A percentile compares a stretch with the other conserved stretches of the same genome.
These are phyloP conservation scores for Pascua guehoae DNA, from an alignment of 1,284 basidiomycete genomes.

Conservation along the genomic window DNA sequence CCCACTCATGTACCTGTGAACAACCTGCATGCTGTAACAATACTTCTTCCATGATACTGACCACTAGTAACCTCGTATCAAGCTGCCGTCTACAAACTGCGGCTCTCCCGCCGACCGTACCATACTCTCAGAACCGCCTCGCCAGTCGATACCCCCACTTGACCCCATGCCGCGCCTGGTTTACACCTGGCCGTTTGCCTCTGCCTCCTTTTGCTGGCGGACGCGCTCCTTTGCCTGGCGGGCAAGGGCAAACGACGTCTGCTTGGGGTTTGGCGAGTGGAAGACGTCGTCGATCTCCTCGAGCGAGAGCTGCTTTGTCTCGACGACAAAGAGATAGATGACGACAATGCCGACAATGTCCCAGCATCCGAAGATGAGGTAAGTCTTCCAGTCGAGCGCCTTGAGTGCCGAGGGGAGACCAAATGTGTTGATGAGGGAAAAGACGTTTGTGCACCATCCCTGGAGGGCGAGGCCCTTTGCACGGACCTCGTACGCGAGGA, in stretches of 20 bases:
- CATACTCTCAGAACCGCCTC: no score
- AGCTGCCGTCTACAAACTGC: no score
- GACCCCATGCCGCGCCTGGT: no score
- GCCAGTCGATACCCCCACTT: no score
- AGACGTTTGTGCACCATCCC: conserved; percentile 19
- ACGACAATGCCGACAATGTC: conserved; percentile 58
- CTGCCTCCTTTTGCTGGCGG: conserved; percentile 6
- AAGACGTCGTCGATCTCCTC: conserved; percentile 60
- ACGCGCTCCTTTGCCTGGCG: conserved; percentile 10
- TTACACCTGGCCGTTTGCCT: no score
- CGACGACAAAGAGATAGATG: conserved; percentile 57
- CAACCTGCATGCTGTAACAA: no score
- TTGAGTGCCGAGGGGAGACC: conserved; percentile 32
- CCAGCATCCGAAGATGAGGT: conserved; percentile 56
- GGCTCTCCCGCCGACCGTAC: no score
- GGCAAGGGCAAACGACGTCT: conserved; percentile 46
- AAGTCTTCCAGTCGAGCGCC: conserved; percentile 44
- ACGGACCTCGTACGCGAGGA: conserved; percentile 56
- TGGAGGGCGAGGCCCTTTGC: conserved; percentile 53
- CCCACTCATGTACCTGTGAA: no score
- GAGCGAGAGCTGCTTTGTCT: conserved; percentile 55
- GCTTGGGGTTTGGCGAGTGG: conserved; percentile 52
- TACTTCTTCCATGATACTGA: no score
- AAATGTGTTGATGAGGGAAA: conserved; percentile 36
- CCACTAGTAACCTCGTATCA: no score